These are phyloP conservation scores for Xylaria sp. DNA, from an alignment of 2,329 filamentous ascomycete genomes.

Conservation along the genomic window DNA sequence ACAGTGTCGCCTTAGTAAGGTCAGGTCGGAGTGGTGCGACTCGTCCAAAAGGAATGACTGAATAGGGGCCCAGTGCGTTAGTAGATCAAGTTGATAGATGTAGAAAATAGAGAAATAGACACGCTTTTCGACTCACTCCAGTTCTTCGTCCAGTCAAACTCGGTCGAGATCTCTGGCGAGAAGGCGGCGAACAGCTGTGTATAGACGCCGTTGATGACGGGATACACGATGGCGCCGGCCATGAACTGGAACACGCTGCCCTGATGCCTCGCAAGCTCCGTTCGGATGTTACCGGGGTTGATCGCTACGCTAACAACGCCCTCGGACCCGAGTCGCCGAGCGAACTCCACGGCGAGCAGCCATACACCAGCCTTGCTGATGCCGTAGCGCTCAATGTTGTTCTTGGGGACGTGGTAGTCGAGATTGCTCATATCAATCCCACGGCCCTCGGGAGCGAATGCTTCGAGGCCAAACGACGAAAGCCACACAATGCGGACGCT, in stretches of 20 bases:
- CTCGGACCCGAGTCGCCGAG: background rate
- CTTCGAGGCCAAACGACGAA: slow-evolving; percentile 17
- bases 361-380: slow-evolving; percentile 22
- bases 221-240: slow-evolving; percentile 12
- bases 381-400: slow-evolving; percentile 12
- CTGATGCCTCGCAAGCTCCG: slow-evolving; percentile 16
- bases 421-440: slow-evolving; percentile 10
- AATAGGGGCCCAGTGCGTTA: too few relatives aligned
- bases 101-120: too few relatives aligned
- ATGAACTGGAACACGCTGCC: background rate
- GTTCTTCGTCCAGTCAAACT: background rate
- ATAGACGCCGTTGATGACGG: slow-evolving; percentile 11
- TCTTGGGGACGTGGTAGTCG: slow-evolving; percentile 7
- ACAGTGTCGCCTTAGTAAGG: slow-evolving; percentile 47
- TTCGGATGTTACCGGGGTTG: slow-evolving; percentile 19
- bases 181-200: slow-evolving; percentile 26
- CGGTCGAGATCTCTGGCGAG: slow-evolving; percentile 10
- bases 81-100: too few relatives aligned
- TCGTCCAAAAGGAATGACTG: slow-evolving; percentile 61
- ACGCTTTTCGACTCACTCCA: background rate
- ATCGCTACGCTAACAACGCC: slow-evolving; percentile 26
- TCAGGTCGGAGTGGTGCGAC: slow-evolving; percentile 49
- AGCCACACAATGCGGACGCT: slow-evolving; percentile 30
- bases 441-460: background rate
- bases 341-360: slow-evolving; percentile 17